These are phyloP conservation scores for Rhinocladiella mackenziei DNA, from an alignment of 2,329 filamentous ascomycete species.

Conservation along the genomic window DNA sequence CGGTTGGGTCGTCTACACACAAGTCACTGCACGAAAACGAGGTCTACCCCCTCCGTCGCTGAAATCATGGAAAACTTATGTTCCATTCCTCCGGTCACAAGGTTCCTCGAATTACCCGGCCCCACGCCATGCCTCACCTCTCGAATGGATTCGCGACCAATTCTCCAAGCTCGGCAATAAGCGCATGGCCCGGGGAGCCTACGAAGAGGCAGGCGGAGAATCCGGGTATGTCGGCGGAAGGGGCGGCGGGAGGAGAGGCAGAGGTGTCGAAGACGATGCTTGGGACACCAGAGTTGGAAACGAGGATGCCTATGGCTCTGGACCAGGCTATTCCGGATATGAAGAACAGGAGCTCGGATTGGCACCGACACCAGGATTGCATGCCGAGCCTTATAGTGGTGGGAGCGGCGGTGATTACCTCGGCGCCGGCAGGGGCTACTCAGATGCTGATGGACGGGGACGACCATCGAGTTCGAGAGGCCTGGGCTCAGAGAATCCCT, in stretches of 20 bases:
- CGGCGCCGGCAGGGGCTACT: slow-evolving; percentile 37
- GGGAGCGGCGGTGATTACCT: slow-evolving; percentile 37
- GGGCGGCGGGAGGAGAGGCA: slow-evolving; percentile 47
- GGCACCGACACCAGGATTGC: slow-evolving; percentile 32
- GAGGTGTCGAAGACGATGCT: slow-evolving; percentile 74
- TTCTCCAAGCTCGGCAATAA: slow-evolving; percentile 61
- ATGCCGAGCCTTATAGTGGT: slow-evolving; percentile 42
- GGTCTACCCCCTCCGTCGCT: slow-evolving; percentile 62
- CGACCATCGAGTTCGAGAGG: slow-evolving; percentile 44
- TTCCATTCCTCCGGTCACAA: slow-evolving; percentile 61
- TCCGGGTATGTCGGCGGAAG: slow-evolving; percentile 32
- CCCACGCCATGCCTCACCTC: slow-evolving; percentile 58
- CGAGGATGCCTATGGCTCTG: slow-evolving; percentile 50
- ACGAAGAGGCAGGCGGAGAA: slow-evolving; percentile 55
- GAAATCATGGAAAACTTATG: slow-evolving; percentile 51
- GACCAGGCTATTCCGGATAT: slow-evolving; percentile 56
- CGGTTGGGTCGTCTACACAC: slow-evolving; percentile 68
- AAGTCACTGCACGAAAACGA: slow-evolving; percentile 67
- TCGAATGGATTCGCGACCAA: slow-evolving; percentile 69
- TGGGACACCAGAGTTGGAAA: slow-evolving; percentile 78
- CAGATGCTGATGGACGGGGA: slow-evolving; percentile 44
- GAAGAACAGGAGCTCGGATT: slow-evolving; percentile 72
- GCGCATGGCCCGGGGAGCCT: slow-evolving; percentile 65
- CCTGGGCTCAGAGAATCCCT: slow-evolving; percentile 55
- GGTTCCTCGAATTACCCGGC: slow-evolving; percentile 46